These are phyloP conservation scores for Dendrostoma leiphaemia DNA, from an alignment of 2,329 filamentous ascomycete species.

Conservation along the genomic window DNA sequence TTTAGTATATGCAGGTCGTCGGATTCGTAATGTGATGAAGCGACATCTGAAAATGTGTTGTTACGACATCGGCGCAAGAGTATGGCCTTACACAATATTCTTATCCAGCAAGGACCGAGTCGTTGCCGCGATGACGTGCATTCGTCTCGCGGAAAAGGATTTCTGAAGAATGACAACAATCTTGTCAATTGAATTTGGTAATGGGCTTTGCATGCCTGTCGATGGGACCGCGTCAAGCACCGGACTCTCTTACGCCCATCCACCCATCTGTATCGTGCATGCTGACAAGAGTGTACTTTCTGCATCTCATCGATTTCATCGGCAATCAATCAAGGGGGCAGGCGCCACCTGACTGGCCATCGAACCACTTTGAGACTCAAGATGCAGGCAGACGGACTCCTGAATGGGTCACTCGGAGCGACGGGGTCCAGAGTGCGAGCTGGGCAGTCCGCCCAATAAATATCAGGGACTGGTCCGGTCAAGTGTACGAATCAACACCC, in stretches of 20 bases:
- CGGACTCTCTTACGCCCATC: too few relatives aligned
- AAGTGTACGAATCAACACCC: not conserved
- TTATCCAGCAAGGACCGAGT: not conserved
- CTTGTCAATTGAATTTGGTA: too few relatives aligned
- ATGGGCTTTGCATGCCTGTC: too few relatives aligned
- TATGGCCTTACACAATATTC: not conserved
- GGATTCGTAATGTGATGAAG: not conserved
- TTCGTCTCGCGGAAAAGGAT: too few relatives aligned
- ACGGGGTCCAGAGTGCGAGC: not conserved
- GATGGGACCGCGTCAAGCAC: too few relatives aligned
- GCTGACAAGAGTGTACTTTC: constrained; percentile 5
- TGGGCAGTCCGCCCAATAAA: too few relatives aligned
- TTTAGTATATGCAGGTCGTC: not conserved
- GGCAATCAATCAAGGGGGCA: not conserved
- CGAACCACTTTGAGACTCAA: not conserved
- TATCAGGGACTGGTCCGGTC: not conserved
- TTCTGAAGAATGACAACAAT: too few relatives aligned
- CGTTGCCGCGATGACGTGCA: too few relatives aligned
- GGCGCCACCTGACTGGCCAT: not conserved
- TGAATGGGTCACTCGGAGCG: not conserved
- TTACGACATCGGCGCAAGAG: not conserved
- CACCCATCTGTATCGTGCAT: not conserved
- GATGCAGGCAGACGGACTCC: not conserved
- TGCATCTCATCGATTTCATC: not conserved
- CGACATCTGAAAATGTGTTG: not conserved